Base-by-base conservation (phyloP, 495 filamentous ascomycete species). In the Thozetella sp. region DNA sequence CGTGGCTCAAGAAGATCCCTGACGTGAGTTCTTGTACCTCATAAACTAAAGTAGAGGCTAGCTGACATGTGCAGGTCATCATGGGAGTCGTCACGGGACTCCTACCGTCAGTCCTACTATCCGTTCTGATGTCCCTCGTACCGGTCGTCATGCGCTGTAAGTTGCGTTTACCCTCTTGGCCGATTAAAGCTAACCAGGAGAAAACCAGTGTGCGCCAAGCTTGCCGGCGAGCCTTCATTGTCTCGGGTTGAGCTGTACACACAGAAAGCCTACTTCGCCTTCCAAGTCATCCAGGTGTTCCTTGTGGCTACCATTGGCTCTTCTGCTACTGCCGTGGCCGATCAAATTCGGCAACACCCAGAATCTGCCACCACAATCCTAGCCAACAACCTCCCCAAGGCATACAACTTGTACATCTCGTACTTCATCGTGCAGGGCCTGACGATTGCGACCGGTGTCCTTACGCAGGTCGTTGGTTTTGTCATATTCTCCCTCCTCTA, bases 261-360 rank as follows among this genome's bases (percentile, higher is more conserved):
- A 1, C 95, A 99, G 69, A 96, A 96, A 67, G 90, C 83, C 52
- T 99, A 96, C 80, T 99, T 98, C 68, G 84, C 82, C 19, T 99
- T 98, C 84, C 93, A 97, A 72, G 90, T 99, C 45, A 81, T 99
- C 25, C 94, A 99, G 73, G 91, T 97, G 19, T 99, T 98, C 80
- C 78, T 99, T 53, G 86, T 99, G 25, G 82, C 92, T 1, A 98
- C 95, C 2, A 45, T 97, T 25, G 77, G 89, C 19, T 91, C 90
- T 0, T 87, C 90, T 2, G 92, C 93, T 15, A 81, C 92, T 0
- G 83, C 90, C 2, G 76, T 83, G 27, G 86, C 85, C 51, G 62
- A 72, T n/a, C 50, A 80, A 23, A 93, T 98, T 62, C 78, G 84
- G 45, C 25, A 86, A 0, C 61, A 91, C 2, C 96, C 95, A 6